These are phyloP conservation scores for Psilocybe tampanensis DNA, from an alignment of 768 basidiomycete species.

Conservation along the genomic window DNA sequence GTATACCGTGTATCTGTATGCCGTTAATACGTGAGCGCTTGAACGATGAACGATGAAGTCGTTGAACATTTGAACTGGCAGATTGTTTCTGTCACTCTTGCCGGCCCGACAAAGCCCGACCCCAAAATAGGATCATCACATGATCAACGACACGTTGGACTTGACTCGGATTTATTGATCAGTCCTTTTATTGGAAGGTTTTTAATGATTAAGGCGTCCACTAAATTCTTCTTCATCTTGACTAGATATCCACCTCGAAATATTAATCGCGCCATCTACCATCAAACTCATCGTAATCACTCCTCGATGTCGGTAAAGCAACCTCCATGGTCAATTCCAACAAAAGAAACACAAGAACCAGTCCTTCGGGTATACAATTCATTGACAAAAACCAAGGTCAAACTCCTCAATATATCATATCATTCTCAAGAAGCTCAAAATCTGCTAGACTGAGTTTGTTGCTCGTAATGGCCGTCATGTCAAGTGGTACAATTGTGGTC, in stretches of 20 bases:
- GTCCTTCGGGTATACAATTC: slow-evolving; percentile 90
- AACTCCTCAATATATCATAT: slow-evolving; percentile 19
- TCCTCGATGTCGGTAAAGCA: slow-evolving; percentile 59
- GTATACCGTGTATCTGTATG: too few species aligned
- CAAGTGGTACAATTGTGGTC: slow-evolving; percentile 99
- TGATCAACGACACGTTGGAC: slow-evolving; percentile 23
- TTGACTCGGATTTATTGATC: slow-evolving; percentile 1
- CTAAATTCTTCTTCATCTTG: slow-evolving; percentile 19
- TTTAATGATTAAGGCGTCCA: slow-evolving; percentile 28
- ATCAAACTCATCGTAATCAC: slow-evolving; percentile 7
- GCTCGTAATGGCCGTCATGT: slow-evolving; percentile 70
- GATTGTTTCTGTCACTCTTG: too few species aligned
- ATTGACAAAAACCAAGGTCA: slow-evolving; percentile 86
- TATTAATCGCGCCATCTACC: neutral
- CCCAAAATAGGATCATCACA: too few species aligned
- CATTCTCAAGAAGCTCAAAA: slow-evolving; percentile 15
- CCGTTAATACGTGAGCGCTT: too few species aligned
- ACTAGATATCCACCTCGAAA: slow-evolving; percentile 13
- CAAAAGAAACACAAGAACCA: slow-evolving; percentile 51
- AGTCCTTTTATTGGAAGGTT: slow-evolving; percentile 6
- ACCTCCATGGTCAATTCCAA: slow-evolving; percentile 58
- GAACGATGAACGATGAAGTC: too few species aligned
- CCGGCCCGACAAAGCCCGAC: too few species aligned
- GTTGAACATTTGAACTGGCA: too few species aligned
- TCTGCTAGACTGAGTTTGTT: slow-evolving; percentile 70